A percentile compares a stretch with the other conserved stretches of the same genome.
Evolutionary conservation across 2,329 filamentous ascomycete genomes (phyloP).

Genomic region (Penicillium verrucosum): DNA sequence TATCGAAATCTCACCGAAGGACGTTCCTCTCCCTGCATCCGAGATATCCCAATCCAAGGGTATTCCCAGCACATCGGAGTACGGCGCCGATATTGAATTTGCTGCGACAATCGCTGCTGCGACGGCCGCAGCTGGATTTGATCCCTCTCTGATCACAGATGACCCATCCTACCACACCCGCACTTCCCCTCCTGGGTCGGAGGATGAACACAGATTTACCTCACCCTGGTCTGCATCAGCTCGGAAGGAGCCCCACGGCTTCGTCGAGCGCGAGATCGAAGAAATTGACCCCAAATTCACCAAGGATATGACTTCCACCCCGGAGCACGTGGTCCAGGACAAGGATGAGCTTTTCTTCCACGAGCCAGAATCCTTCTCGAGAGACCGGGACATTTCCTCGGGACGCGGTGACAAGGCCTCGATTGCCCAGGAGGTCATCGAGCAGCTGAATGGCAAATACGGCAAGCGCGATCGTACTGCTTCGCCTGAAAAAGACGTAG

Average conservation of each 20-base stretch:
- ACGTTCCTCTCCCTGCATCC: constrained; percentile 5
- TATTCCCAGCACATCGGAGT: constrained; percentile 36
- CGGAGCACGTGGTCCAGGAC: constrained; percentile 12
- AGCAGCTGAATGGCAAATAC: constrained; percentile 22
- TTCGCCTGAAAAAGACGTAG: constrained; percentile 17
- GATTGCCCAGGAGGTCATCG: constrained; percentile 26
- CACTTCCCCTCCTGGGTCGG: constrained; percentile 61
- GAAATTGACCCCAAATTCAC: constrained; percentile 40
- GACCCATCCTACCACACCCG: constrained; percentile 62
- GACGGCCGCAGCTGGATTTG: constrained; percentile 66
- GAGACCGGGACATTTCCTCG: constrained; percentile 2
- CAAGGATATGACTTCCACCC: constrained; percentile 11
- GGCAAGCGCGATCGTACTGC: constrained; percentile 12
- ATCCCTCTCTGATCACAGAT: constrained; percentile 67
- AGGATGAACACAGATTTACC: constrained; percentile 53
- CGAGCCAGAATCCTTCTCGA: constrained; percentile 19
- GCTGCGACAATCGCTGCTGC: constrained; percentile 67
- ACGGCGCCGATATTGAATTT: constrained; percentile 66
- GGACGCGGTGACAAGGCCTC: constrained; percentile 12
- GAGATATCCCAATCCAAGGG: constrained; percentile 7
- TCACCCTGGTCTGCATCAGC: constrained; percentile 51
- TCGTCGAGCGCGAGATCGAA: constrained; percentile 50
- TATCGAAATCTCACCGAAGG: constrained; percentile 10
- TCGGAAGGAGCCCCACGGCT: constrained; percentile 45
- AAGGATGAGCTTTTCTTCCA: constrained; percentile 18